Evolutionary conservation across 2,329 filamentous ascomycete species (phyloP), one percentile per base, ranked within the genome.

Genomic region (Xenosphaeropsis pyriputrescens): DNA sequence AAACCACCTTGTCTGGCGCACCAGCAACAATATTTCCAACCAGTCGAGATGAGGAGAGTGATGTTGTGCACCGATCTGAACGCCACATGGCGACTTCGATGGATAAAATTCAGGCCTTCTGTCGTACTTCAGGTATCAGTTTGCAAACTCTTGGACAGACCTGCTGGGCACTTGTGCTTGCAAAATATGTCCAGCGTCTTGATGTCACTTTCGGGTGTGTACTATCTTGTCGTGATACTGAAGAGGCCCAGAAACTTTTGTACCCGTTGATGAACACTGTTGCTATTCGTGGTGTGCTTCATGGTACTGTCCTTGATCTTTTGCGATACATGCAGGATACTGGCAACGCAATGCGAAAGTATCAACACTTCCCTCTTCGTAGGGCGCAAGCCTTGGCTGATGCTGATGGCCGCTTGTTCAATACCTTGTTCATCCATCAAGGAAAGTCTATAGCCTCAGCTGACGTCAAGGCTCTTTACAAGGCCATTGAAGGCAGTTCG

Each of bases 251-350:
- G 32, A 57, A 71, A 18, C 57, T 89, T 11, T 66, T 88, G 51
- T 95, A 94, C 49, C 89, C 88, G 0, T 85, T 82, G 0, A 94
- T 95, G 83, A 95, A 93, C 51, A 94, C 88, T 0, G 76, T 94
- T 0, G 72, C 80, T 0, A 65, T 93, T 6, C 70, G 86, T 9
- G 70, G 70, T 2, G 66, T 88, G 2, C 54, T 94, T 2, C 81
- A 91, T 47, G 84, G 84, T 2, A 75, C 67, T 0, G 59, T 70
- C 0, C 45, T 55, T 1, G 68, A 76, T 1, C 77, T 93, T 58
- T 58, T 94, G 18, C 65, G 63, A 11, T 82, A 88, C 50, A 67
- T 86, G 45, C 85, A 94, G 50, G 70, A 77, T 2, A 79, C 72
- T 42, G 71, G 83, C 56, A 64, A 67, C 2, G 67, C 68, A 17